These are phyloP conservation scores for Taiozyma sp. DNA, from an alignment of 1,139 yeast genomes.

Conservation along the genomic window DNA sequence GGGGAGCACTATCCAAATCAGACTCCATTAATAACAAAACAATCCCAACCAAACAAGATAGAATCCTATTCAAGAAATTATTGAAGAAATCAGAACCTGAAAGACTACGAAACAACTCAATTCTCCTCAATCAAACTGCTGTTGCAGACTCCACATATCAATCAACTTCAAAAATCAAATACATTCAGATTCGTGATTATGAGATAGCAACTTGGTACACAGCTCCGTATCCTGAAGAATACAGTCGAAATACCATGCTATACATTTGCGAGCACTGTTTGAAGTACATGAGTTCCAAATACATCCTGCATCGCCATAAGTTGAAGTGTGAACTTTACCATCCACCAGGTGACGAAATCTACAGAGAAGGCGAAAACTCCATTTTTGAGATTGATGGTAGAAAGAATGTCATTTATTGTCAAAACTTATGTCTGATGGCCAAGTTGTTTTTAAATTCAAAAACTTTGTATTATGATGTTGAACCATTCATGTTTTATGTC, in stretches of 20 bases:
- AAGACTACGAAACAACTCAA: slow-evolving; percentile 21
- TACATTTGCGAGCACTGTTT: slow-evolving; percentile 84
- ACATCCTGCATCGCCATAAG: slow-evolving; percentile 62
- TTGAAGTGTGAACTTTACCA: slow-evolving; percentile 61
- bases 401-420: slow-evolving; percentile 76
- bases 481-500: slow-evolving; percentile 87
- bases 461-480: slow-evolving; percentile 90
- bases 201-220: slow-evolving; percentile 90
- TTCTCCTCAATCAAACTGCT: slow-evolving; percentile 16
- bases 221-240: slow-evolving; percentile 91
- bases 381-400: slow-evolving; percentile 94
- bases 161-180: slow-evolving; percentile 39
- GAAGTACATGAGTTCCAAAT: slow-evolving; percentile 71
- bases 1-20: slow-evolving; percentile 54
- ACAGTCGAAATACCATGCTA: slow-evolving; percentile 53
- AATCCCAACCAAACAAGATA: slow-evolving; percentile 49
- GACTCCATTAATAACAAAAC: slow-evolving; percentile 60
- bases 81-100: slow-evolving; percentile 26
- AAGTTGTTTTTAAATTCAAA: slow-evolving; percentile 86
- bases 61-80: slow-evolving; percentile 40
- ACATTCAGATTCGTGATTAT: slow-evolving; percentile 61
- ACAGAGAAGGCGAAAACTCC: slow-evolving; percentile 61
- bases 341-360: slow-evolving; percentile 93
- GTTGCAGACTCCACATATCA: slow-evolving; percentile 16
- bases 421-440: slow-evolving; percentile 82